A percentile compares a stretch with the other conserved stretches of the same genome.
phyloP scores from a whole-genome alignment of 345 rosid species.

The Anacardium occidentale region DNA sequence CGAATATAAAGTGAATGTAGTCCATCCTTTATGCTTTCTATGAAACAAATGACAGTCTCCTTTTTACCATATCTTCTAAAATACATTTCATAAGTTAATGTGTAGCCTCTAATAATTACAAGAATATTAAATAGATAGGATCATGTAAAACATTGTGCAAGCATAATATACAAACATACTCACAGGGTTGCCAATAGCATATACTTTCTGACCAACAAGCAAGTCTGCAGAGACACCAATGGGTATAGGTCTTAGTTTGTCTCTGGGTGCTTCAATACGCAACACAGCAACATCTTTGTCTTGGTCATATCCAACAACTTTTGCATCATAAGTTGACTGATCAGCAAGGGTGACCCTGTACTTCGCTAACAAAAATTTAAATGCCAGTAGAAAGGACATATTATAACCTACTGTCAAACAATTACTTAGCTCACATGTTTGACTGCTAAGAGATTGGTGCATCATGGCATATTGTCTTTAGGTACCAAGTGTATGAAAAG shows the following conservation, averaged over 20 bases:
- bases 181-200: conserved; percentile 95
- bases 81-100: neutral
- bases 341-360: conserved; percentile 90
- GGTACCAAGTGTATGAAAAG: neutral
- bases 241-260: conserved; percentile 80
- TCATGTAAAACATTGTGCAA: neutral
- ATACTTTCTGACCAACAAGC: conserved; percentile 97
- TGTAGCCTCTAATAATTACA: neutral
- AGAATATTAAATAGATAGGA: neutral
- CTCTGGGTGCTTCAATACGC: conserved; percentile 66
- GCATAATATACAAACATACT: conserved; percentile 28
- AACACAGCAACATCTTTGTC: conserved; percentile 96
- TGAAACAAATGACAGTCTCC: neutral
- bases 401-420: neutral
- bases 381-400: neutral
- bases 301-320: conserved; percentile 90
- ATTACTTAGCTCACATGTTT: neutral
- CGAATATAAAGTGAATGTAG: neutral
- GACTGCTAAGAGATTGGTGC: neutral
- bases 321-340: conserved; percentile 80
- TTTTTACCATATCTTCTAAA: neutral
- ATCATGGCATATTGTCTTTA: conserved; percentile 1
- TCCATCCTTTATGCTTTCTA: neutral
- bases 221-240: conserved; percentile 90
- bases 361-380: conserved; percentile 22